Conservation (phyloP, 306 rosid genomes). For the Cicer judaicum region DNA sequence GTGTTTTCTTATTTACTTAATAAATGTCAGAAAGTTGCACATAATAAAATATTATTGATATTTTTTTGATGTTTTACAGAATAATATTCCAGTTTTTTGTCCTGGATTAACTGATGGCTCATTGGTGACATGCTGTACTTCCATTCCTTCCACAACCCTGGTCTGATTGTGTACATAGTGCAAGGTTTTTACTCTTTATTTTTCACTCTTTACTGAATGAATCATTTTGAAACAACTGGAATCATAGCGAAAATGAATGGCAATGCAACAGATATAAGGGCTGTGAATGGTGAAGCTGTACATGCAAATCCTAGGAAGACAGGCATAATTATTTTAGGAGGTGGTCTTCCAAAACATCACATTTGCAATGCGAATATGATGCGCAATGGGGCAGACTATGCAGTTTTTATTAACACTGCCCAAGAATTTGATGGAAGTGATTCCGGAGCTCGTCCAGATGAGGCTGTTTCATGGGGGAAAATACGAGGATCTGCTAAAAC, state of each 20-base stretch:
- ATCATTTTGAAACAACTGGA: not conserved
- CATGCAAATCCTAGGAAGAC: constrained; percentile 88
- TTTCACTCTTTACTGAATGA: constrained; percentile 26
- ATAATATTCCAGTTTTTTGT: constrained; percentile 11
- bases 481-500: constrained; percentile 85
- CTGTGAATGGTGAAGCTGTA: constrained; percentile 87
- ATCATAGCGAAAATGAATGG: constrained; percentile 31
- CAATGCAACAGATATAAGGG: constrained; percentile 76
- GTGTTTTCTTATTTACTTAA: constrained; percentile 3
- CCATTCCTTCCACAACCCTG: constrained; percentile 82
- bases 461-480: constrained; percentile 96
- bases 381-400: constrained; percentile 94
- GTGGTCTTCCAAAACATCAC: constrained; percentile 94
- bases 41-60: constrained; percentile 10
- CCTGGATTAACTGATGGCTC: constrained; percentile 67
- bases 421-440: constrained; percentile 96
- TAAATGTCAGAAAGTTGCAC: not conserved
- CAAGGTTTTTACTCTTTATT: constrained; percentile 59
- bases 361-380: constrained; percentile 98
- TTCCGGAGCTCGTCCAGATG: constrained; percentile 91
- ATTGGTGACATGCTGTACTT: constrained; percentile 88
- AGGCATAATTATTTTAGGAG: constrained; percentile 88
- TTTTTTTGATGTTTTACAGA: constrained; percentile 41
- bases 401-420: constrained; percentile 82
- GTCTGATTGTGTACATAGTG: constrained; percentile 76